Evolutionary conservation across 192 early-diverging fungal species (phyloP).

Genomic region (Geranomyces michiganensis): DNA sequence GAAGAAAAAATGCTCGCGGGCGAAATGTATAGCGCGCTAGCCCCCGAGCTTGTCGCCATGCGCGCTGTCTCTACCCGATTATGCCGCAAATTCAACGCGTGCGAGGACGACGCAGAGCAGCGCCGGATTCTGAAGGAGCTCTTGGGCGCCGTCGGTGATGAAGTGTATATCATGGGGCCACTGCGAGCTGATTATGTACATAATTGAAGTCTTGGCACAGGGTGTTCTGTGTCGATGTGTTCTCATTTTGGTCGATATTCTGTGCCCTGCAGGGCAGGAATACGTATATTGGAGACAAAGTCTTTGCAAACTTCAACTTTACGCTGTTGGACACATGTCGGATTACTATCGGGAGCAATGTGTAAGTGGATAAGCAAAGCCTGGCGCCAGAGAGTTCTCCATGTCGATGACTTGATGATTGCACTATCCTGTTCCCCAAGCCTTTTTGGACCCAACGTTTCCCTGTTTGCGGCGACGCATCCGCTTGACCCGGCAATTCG

Average conservation of each 20-base stretch:
- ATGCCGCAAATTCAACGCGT: slow-evolving; percentile 38
- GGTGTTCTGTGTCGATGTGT: background rate
- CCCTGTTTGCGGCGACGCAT: slow-evolving; percentile 74
- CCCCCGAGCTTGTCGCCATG: slow-evolving; percentile 51
- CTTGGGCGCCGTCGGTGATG: slow-evolving; percentile 62
- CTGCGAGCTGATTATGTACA: slow-evolving; percentile 75
- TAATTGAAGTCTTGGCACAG: background rate
- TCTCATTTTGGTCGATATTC: background rate
- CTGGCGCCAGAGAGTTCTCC: background rate
- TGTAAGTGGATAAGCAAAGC: slow-evolving; percentile 43
- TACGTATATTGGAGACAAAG: slow-evolving; percentile 70
- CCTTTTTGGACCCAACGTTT: slow-evolving; percentile 76
- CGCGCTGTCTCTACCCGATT: slow-evolving; percentile 36
- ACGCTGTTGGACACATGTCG: slow-evolving; percentile 73
- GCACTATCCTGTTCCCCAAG: slow-evolving; percentile 4
- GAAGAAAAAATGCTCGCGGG: slow-evolving; percentile 69
- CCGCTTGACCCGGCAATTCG: slow-evolving; percentile 49
- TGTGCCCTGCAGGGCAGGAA: slow-evolving; percentile 63
- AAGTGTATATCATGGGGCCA: slow-evolving; percentile 65
- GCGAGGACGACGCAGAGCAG: slow-evolving; percentile 40
- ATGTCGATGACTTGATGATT: slow-evolving; percentile 55
- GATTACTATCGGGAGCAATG: slow-evolving; percentile 75
- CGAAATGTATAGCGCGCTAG: slow-evolving; percentile 58
- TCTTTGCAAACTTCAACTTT: slow-evolving; percentile 79
- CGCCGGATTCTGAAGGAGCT: slow-evolving; percentile 43